Conservation (phyloP, 371 early-diverging fungal genomes). For the Chytridium lagenaria region DNA sequence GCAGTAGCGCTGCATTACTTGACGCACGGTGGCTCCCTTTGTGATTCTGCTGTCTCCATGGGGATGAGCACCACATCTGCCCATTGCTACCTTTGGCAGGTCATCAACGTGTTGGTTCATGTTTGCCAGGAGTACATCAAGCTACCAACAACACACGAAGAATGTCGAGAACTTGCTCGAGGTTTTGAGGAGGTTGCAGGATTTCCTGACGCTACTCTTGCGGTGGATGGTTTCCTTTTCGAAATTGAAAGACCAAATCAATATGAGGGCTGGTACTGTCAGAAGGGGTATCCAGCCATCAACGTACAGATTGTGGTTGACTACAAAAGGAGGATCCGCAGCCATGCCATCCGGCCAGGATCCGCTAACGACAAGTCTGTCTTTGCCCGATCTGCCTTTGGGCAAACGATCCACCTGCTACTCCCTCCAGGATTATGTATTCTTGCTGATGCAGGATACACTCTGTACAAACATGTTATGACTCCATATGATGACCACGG, state of each 20-base stretch:
- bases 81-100: neutral
- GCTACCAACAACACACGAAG: conserved; percentile 4
- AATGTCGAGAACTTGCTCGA: conserved; percentile 4
- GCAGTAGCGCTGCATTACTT: conserved; percentile 24
- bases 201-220: conserved; percentile 21
- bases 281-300: conserved; percentile 29
- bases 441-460: conserved; percentile 32
- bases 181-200: conserved; percentile 4
- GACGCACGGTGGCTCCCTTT: conserved; percentile 14
- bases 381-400: conserved; percentile 21
- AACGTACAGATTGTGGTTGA: conserved; percentile 30
- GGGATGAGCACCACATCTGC: conserved; percentile 26
- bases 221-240: conserved; percentile 28
- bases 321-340: conserved; percentile 14
- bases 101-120: neutral
- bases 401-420: conserved; percentile 16
- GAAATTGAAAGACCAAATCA: conserved; percentile 17
- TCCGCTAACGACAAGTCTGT: conserved; percentile 6
- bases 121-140: neutral
- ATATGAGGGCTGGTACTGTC: conserved; percentile 29
- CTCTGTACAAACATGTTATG: conserved; percentile 16
- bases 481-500: conserved; percentile 16
- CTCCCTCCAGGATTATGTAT: conserved; percentile 14
- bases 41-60: conserved; percentile 5
- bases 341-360: conserved; percentile 1